These are phyloP conservation scores for Inonotus obliquus DNA, from an alignment of 1,284 basidiomycete species.

Conservation along the genomic window DNA sequence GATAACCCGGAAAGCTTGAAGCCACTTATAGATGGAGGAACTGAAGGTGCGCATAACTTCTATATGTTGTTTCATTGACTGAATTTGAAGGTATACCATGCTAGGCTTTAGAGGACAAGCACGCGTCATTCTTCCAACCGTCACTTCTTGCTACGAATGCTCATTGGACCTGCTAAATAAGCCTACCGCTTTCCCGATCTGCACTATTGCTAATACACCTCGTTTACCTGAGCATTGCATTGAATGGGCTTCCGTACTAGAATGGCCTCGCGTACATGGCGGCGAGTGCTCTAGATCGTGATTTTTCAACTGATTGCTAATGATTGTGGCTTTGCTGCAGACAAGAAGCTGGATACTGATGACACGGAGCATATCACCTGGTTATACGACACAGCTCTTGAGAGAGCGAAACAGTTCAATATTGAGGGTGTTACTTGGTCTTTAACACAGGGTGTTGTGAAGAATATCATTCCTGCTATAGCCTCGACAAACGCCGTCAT, in stretches of 20 bases:
- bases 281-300: conserved; percentile 42
- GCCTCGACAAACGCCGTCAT: conserved; percentile 97
- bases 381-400: conserved; percentile 79
- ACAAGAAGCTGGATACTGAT: conserved; percentile 94
- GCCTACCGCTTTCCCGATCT: conserved; percentile 95
- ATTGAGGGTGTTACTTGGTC: conserved; percentile 99
- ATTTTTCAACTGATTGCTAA: not conserved
- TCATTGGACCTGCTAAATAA: conserved; percentile 98
- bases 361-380: conserved; percentile 96
- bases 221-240: conserved; percentile 98
- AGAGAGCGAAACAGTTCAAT: conserved; percentile 87
- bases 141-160: conserved; percentile 98
- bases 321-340: conserved; percentile 37
- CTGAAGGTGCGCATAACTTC: conserved; percentile 66
- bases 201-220: conserved; percentile 98
- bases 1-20: conserved; percentile 92
- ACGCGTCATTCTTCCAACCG: conserved; percentile 92
- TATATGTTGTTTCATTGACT: not conserved
- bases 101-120: conserved; percentile 99
- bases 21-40: conserved; percentile 98
- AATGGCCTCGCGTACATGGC: conserved; percentile 92
- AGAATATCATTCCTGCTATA: conserved; percentile 99
- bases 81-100: conserved; percentile 6
- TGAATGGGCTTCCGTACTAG: conserved; percentile 99
- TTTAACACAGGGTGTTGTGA: conserved; percentile 96